A percentile compares a stretch with the other conserved stretches of the same genome.
Conservation (phyloP, 805 yeast genomes). For the Saccharomycopsis selenospora region DNA sequence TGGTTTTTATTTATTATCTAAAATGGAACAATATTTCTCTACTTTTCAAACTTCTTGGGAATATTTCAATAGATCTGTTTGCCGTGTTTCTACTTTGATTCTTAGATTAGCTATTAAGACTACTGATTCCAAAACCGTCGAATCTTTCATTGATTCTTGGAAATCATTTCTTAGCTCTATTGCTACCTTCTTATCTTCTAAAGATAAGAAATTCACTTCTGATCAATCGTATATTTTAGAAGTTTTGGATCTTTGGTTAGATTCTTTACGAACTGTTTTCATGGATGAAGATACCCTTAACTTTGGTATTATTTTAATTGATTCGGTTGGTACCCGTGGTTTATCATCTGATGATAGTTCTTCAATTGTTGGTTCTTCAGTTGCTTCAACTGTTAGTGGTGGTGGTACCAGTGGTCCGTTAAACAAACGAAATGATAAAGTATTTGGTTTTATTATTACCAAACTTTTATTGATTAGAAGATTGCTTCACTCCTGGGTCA, state of each 20-base stretch:
- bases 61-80: constrained; percentile 53
- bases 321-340: constrained; percentile 51
- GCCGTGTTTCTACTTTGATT: constrained; percentile 50
- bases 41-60: constrained; percentile 52
- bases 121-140: constrained; percentile 21
- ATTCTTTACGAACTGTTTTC: constrained; percentile 34
- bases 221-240: constrained; percentile 63
- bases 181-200: constrained; percentile 39
- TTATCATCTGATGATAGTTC: constrained; percentile 35
- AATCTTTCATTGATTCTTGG: constrained; percentile 27
- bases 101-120: constrained; percentile 35
- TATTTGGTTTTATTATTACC: constrained; percentile 47
- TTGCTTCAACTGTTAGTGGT: constrained; percentile 21
- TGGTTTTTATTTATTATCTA: constrained; percentile 43
- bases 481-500: constrained; percentile 35
- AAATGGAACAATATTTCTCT: constrained; percentile 40
- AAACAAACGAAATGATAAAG: constrained; percentile 37
- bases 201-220: constrained; percentile 40
- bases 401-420: constrained; percentile 20
- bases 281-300: constrained; percentile 35
- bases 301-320: constrained; percentile 40
- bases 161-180: constrained; percentile 29
- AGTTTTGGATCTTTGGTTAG: constrained; percentile 48
- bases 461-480: constrained; percentile 58
- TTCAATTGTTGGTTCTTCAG: too few relatives aligned